phyloP scores from a whole-genome alignment of 1,284 basidiomycete genomes.

The Pseudozyma sp. region DNA sequence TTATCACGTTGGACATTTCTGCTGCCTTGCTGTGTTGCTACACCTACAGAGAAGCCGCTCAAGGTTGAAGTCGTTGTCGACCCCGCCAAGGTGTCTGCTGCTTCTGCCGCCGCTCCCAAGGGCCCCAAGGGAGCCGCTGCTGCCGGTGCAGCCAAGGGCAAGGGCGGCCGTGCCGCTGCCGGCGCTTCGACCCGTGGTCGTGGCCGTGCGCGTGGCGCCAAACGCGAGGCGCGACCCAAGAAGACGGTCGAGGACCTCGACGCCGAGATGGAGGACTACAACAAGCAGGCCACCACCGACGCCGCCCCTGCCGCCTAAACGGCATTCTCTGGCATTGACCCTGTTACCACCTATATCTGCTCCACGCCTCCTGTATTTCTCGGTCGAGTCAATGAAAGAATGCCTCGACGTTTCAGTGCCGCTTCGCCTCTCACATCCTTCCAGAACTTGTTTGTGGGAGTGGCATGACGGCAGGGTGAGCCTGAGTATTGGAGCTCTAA shows the following conservation, averaged over 20 bases:
- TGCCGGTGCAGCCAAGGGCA: slow-evolving; percentile 31
- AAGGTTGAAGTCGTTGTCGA: slow-evolving; percentile 97
- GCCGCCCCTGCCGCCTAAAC: slow-evolving; percentile 37
- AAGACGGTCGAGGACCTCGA: slow-evolving; percentile 74
- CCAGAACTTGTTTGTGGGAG: too few relatives aligned
- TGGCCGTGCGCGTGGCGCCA: slow-evolving; percentile 72
- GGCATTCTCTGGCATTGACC: not conserved
- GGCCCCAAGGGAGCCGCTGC: slow-evolving; percentile 43
- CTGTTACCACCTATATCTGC: too few relatives aligned
- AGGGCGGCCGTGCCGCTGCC: slow-evolving; percentile 33
- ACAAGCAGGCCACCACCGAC: slow-evolving; percentile 54
- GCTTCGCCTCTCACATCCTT: too few relatives aligned
- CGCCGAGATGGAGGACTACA: slow-evolving; percentile 74
- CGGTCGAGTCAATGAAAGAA: too few relatives aligned
- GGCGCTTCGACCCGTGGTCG: slow-evolving; percentile 69
- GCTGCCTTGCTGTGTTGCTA: not conserved
- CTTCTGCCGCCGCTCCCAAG: slow-evolving; percentile 37
- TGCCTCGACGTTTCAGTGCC: too few relatives aligned
- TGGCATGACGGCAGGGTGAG: too few relatives aligned
- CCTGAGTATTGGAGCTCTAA: too few relatives aligned
- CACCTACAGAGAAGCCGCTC: slow-evolving; percentile 81
- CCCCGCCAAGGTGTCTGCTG: slow-evolving; percentile 74
- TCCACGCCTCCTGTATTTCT: too few relatives aligned
- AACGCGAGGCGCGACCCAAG: slow-evolving; percentile 70
- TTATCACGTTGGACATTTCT: slow-evolving; percentile 44